A percentile compares a stretch with the other conserved stretches of the same genome.
Conservation (phyloP, 768 basidiomycete species). For the Podaxis rugospora region DNA sequence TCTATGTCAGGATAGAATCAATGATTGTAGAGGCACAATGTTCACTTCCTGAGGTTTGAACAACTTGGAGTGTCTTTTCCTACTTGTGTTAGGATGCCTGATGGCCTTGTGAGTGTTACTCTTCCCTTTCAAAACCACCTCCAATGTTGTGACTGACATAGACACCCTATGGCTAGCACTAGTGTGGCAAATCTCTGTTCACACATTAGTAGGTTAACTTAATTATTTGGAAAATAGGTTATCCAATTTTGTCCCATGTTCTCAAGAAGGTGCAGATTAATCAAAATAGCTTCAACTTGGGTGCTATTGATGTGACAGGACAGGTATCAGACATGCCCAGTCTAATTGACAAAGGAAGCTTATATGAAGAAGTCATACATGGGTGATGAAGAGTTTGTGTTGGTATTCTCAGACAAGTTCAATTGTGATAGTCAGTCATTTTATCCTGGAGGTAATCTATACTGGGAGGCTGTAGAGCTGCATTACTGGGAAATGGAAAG, state of each 20-base stretch:
- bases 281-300: slow-evolving; percentile 65
- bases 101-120: slow-evolving; percentile 43
- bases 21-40: slow-evolving; percentile 49
- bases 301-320: slow-evolving; percentile 70
- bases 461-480: slow-evolving; percentile 83
- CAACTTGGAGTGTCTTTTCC: slow-evolving; percentile 56
- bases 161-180: slow-evolving; percentile 22
- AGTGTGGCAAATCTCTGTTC: slow-evolving; percentile 20
- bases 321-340: slow-evolving; percentile 59
- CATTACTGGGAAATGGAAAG: slow-evolving; percentile 62
- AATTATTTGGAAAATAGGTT: slow-evolving; percentile 29
- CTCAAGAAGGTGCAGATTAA: slow-evolving; percentile 33
- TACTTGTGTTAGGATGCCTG: slow-evolving; percentile 40
- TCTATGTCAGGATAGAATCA: slow-evolving; percentile 44
- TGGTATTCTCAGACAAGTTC: slow-evolving; percentile 85
- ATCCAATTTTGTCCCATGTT: slow-evolving; percentile 48
- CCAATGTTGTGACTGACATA: background rate
- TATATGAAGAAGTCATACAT: slow-evolving; percentile 50
- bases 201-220: background rate
- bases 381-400: slow-evolving; percentile 41
- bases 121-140: background rate
- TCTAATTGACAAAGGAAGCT: slow-evolving; percentile 61
- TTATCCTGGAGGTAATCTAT: slow-evolving; percentile 78
- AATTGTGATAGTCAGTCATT: slow-evolving; percentile 61
- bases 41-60: slow-evolving; percentile 55